Conservation (phyloP, 345 rosid species). For the Arabidopsis thaliana region TAIR10.1 NC_003070.9:7380001-7380500, state of each 20-base stretch:
- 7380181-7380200: slow-evolving; percentile 98
- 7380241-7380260: slow-evolving; percentile 88
- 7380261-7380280: slow-evolving; percentile 97
- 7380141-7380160: slow-evolving; percentile 99
- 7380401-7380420: slow-evolving; percentile 76
- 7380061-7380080: not conserved
- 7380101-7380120: slow-evolving; percentile 70
- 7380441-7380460: slow-evolving; percentile 66
- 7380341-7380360: slow-evolving; percentile 12
- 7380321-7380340: not conserved
- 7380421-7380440: slow-evolving; percentile 88
- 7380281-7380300: slow-evolving; percentile 83
- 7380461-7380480: slow-evolving; percentile 79
- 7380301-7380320: slow-evolving; percentile 17
- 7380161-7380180: slow-evolving; percentile 92
- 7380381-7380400: slow-evolving; percentile 18
- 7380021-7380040: slow-evolving; percentile 19
- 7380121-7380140: slow-evolving; percentile 84
- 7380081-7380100: slow-evolving; percentile 47
- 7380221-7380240: slow-evolving; percentile 97
- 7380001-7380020: slow-evolving; percentile 14
- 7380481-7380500: slow-evolving; percentile 74
- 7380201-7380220: slow-evolving; percentile 82
- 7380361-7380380: slow-evolving; percentile 24
- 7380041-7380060: slow-evolving; percentile 9